A percentile compares a stretch with the other conserved stretches of the same genome.
These are phyloP conservation scores for Cryoendolithus antarcticus DNA, from an alignment of 2,329 filamentous ascomycete genomes.

Conservation along the genomic window DNA sequence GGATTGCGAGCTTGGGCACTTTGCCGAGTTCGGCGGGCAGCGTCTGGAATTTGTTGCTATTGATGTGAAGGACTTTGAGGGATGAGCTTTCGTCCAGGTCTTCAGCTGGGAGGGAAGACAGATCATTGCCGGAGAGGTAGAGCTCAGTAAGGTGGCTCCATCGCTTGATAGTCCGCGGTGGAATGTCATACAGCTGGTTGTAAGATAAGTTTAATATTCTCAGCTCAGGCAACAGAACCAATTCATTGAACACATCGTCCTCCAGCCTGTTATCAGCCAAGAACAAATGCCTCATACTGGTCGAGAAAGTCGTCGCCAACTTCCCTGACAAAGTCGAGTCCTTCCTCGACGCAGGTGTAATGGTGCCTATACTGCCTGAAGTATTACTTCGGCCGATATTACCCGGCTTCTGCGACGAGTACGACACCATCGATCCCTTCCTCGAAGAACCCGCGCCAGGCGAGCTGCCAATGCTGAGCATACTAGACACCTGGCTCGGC, in stretches of 20 bases:
- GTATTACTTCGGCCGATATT: conserved; percentile 64
- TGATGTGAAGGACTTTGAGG: conserved; percentile 84
- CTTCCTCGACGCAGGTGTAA: conserved; percentile 54
- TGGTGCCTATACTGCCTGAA: conserved; percentile 41
- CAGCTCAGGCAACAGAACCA: conserved; percentile 69
- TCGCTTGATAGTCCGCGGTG: conserved; percentile 71
- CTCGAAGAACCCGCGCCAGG: conserved; percentile 31
- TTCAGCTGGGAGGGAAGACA: conserved; percentile 83
- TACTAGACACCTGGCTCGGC: conserved; percentile 69
- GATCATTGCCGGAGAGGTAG: conserved; percentile 87
- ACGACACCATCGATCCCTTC: conserved; percentile 75
- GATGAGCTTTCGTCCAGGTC: conserved; percentile 83
- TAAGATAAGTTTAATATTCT: conserved; percentile 87
- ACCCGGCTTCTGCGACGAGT: conserved; percentile 53
- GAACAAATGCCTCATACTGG: conserved; percentile 70
- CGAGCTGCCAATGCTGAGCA: conserved; percentile 48
- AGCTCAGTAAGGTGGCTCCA: conserved; percentile 87
- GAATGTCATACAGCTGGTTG: conserved; percentile 87
- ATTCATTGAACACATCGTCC: conserved; percentile 88
- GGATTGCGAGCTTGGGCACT: conserved; percentile 77
- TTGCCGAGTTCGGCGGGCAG: conserved; percentile 90
- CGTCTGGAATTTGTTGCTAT: conserved; percentile 95
- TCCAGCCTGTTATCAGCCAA: conserved; percentile 89
- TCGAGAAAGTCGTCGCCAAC: conserved; percentile 75
- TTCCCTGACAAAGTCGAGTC: conserved; percentile 78